Conservation (phyloP, 352 stramenopile genomes). For the Pythium dissotocum region DNA sequence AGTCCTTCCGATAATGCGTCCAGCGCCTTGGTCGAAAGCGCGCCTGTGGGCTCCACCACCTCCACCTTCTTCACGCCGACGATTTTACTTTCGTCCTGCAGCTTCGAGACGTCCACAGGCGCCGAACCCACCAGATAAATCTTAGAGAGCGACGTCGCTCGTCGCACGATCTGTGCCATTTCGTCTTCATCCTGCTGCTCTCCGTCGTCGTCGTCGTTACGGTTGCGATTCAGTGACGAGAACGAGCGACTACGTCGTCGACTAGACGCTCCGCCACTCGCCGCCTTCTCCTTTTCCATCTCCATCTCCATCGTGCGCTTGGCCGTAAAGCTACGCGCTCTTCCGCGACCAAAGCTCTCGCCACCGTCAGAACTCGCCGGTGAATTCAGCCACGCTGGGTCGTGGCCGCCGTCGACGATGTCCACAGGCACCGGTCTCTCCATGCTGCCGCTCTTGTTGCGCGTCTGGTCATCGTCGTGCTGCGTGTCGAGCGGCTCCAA, state of each 20-base stretch:
- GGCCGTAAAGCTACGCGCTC: constrained; percentile 56
- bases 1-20: constrained; percentile 77
- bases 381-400: constrained; percentile 36
- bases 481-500: constrained; percentile 12
- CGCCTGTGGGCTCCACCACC: constrained; percentile 69
- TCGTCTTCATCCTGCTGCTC: constrained; percentile 31
- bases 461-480: not conserved
- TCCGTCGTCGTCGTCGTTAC: constrained; percentile 14
- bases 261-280: constrained; percentile 9
- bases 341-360: constrained; percentile 27
- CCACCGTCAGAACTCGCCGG: constrained; percentile 24
- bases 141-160: constrained; percentile 76
- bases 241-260: constrained; percentile 72
- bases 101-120: constrained; percentile 77
- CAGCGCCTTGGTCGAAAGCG: constrained; percentile 73
- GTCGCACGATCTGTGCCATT: constrained; percentile 55
- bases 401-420: constrained; percentile 38
- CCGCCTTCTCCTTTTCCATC: constrained; percentile 14
- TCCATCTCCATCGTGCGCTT: constrained; percentile 37
- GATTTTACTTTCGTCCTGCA: constrained; percentile 79
- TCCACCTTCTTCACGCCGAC: constrained; percentile 76
- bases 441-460: constrained; percentile 25
- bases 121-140: constrained; percentile 84
- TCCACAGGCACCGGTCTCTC: constrained; percentile 35
- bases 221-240: constrained; percentile 37